Conservation (phyloP, 441 rosid species). For the Cnidoscolus chayamansa region DNA sequence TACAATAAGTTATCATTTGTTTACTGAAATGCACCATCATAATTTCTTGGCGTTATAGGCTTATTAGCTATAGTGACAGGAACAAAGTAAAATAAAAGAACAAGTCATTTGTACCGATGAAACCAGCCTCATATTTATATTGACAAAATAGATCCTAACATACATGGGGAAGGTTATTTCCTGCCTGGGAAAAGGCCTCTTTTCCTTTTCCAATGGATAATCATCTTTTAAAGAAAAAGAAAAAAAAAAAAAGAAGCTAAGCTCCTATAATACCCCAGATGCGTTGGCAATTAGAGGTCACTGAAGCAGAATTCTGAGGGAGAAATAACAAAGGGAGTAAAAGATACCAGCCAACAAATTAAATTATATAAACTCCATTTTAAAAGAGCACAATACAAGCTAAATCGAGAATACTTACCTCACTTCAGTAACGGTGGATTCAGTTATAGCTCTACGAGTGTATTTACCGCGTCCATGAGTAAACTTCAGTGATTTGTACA, state of each 20-base stretch:
- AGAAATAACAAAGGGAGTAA: neutral
- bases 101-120: neutral
- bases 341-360: neutral
- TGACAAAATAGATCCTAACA: neutral
- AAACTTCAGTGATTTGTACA: slow-evolving; percentile 85
- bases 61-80: neutral
- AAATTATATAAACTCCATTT: neutral
- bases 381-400: neutral
- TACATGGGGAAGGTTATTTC: too few relatives aligned
- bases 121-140: neutral
- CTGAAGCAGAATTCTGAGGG: neutral
- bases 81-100: neutral
- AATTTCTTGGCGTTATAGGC: neutral
- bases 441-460: slow-evolving; percentile 57
- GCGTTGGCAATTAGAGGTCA: neutral
- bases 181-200: too few relatives aligned
- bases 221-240: neutral
- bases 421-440: slow-evolving; percentile 90
- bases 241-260: neutral
- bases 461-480: slow-evolving; percentile 96
- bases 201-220: neutral
- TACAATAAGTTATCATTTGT: neutral
- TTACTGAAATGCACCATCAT: neutral
- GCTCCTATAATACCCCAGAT: neutral
- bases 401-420: slow-evolving; percentile 49